Base-by-base conservation (phyloP, 768 basidiomycete genomes). In the Agaricus sinodeliciosus region DNA sequence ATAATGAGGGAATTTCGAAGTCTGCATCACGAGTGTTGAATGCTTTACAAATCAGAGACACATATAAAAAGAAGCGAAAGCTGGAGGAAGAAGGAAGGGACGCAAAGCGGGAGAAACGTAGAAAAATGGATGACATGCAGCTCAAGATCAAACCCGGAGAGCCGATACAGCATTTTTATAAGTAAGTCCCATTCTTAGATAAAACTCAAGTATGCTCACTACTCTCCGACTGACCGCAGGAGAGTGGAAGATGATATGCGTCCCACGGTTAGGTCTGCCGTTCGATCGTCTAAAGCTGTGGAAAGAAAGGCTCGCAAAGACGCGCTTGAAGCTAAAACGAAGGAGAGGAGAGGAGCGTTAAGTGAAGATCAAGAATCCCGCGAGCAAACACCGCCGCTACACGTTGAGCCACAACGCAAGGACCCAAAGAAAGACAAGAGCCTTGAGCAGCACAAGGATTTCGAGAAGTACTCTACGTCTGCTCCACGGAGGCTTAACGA, bases 221-320 rank as follows among this genome's bases (percentile, higher is more conserved):
- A 15, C 13, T 19, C 31, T 28, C 41, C 46, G 22, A 18, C 3
- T 41, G 55, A 25, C 25, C 43, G 2, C 49, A 90, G 88, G 65
- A 78, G 89, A 37, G 86, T 91, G 2, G 89, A 91, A 63, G 76
- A 78, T 47, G 77, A 78, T 58, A 81, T 90, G 77, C 74, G 83
- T 16, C 81, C 82, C 1, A 64, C 81, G 6, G 77, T 90, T 45
- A 79, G 75, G 51, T 68, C 76, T 19, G 85, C 86, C 0, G 70
- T 86, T 48, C 78, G 79, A 57, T 65, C 73, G 0, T 84, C 86
- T 0, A 74, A 79, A 11, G 72, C 77, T 3, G 70, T 71, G 12
- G 64, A 70, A 55, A 79, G 84, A 26, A 78, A 68, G 56, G 69
- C 64, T 15, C 63, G 58, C 39, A 79, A 70, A 65, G 63, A 66